Evolutionary conservation across 2,329 filamentous ascomycete species (phyloP).

Genomic region (Didymellaceae sp.): DNA sequence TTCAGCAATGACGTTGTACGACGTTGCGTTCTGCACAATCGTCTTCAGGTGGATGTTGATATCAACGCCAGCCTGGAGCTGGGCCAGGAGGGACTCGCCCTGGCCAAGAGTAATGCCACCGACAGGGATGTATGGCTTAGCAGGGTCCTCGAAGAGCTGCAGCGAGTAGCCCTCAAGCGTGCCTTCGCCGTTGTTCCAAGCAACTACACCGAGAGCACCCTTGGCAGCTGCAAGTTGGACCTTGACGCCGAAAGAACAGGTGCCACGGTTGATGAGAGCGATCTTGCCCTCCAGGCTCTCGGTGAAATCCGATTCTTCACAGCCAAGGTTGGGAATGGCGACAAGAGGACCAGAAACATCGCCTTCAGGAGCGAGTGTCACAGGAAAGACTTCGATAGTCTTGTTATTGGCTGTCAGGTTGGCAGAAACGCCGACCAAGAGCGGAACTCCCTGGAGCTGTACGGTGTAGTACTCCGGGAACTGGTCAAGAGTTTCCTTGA

Average conservation of each 20-base stretch:
- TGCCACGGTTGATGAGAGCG: conserved; percentile 73
- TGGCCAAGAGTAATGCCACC: conserved; percentile 70
- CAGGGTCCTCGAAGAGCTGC: conserved; percentile 61
- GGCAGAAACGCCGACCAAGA: conserved; percentile 33
- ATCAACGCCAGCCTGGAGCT: conserved; percentile 54
- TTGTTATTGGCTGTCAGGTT: conserved; percentile 41
- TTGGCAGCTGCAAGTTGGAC: conserved; percentile 62
- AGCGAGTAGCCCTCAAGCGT: conserved; percentile 53
- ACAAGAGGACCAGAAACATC: conserved; percentile 39
- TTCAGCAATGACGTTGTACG: conserved; percentile 65
- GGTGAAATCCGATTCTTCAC: conserved; percentile 65
- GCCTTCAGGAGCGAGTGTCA: conserved; percentile 42
- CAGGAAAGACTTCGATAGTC: conserved; percentile 33
- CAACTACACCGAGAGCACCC: conserved; percentile 70
- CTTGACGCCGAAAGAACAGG: conserved; percentile 75
- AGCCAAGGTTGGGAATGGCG: conserved; percentile 44
- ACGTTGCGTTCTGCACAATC: conserved; percentile 32
- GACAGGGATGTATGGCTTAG: conserved; percentile 66
- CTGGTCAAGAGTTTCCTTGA: conserved; percentile 39
- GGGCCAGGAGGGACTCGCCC: conserved; percentile 62
- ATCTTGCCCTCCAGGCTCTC: conserved; percentile 66
- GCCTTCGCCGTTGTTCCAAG: conserved; percentile 73
- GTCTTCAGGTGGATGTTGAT: conserved; percentile 39
- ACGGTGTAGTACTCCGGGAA: conserved; percentile 49
- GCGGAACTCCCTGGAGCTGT: conserved; percentile 38